phyloP scores from a whole-genome alignment of 2,329 filamentous ascomycete genomes.

The Diplocarpon rosae region DNA sequence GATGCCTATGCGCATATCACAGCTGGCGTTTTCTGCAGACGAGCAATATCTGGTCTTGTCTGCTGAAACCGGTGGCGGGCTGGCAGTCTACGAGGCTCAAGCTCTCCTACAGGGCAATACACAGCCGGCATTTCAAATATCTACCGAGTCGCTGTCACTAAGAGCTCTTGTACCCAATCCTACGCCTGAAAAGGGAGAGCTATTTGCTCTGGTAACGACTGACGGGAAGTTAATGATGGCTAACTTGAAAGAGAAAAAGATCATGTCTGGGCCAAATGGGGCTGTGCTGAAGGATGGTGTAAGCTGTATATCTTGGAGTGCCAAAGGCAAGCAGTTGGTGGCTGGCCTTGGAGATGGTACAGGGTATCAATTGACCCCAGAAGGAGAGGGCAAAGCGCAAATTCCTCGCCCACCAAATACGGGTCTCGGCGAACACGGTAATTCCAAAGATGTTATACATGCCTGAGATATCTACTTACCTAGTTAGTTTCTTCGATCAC shows the following conservation, averaged over 20 bases:
- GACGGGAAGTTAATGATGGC: constrained; percentile 77
- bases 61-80: constrained; percentile 67
- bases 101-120: constrained; percentile 54
- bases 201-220: constrained; percentile 70
- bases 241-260: constrained; percentile 57
- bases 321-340: constrained; percentile 82
- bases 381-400: constrained; percentile 63
- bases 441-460: constrained; percentile 23
- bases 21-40: constrained; percentile 83
- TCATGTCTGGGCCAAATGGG: constrained; percentile 49
- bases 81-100: constrained; percentile 73
- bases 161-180: constrained; percentile 74
- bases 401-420: constrained; percentile 68
- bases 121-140: constrained; percentile 61
- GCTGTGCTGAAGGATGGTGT: constrained; percentile 61
- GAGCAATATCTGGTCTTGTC: constrained; percentile 77
- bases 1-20: constrained; percentile 67
- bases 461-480: constrained; percentile 21
- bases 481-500: constrained; percentile 60
- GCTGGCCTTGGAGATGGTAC: constrained; percentile 75
- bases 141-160: constrained; percentile 63
- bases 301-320: constrained; percentile 83
- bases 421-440: constrained; percentile 54
- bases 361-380: constrained; percentile 71
- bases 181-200: constrained; percentile 55